A percentile compares a stretch with the other conserved stretches of the same genome.
Conservation (phyloP, 345 rosid species). For the Gossypium stocksii region DNA sequence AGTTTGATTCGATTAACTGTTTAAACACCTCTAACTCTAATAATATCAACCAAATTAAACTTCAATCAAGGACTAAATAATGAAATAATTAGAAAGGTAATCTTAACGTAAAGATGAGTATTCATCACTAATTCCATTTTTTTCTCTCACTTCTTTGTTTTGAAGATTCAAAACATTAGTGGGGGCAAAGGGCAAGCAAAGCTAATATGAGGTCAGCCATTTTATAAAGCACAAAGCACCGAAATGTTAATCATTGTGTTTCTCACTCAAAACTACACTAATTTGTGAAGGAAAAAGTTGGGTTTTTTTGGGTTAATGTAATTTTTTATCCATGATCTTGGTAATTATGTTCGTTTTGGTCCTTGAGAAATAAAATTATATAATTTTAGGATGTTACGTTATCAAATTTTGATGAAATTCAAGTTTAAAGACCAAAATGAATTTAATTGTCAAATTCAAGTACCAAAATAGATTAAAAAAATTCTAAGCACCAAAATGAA, state of each 20-base stretch:
- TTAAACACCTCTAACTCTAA: too few relatives aligned
- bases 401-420: too few relatives aligned
- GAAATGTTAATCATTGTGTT: neutral
- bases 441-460: too few relatives aligned
- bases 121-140: constrained; percentile 1
- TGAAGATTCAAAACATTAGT: neutral
- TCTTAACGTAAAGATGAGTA: neutral
- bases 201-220: neutral
- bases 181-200: constrained; percentile 1
- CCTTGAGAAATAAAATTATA: too few relatives aligned
- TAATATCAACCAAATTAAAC: too few relatives aligned
- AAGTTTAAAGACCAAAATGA: too few relatives aligned
- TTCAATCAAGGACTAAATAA: neutral
- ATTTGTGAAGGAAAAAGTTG: neutral
- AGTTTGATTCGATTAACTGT: accelerated
- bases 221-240: neutral
- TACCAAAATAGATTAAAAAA: too few relatives aligned
- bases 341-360: too few relatives aligned
- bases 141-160: neutral
- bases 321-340: too few relatives aligned
- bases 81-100: neutral
- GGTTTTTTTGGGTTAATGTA: neutral
- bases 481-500: too few relatives aligned
- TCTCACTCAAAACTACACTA: neutral
- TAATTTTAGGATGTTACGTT: too few relatives aligned